Conservation (phyloP, 2,329 filamentous ascomycete genomes). For the Furcasterigmium sp. region DNA sequence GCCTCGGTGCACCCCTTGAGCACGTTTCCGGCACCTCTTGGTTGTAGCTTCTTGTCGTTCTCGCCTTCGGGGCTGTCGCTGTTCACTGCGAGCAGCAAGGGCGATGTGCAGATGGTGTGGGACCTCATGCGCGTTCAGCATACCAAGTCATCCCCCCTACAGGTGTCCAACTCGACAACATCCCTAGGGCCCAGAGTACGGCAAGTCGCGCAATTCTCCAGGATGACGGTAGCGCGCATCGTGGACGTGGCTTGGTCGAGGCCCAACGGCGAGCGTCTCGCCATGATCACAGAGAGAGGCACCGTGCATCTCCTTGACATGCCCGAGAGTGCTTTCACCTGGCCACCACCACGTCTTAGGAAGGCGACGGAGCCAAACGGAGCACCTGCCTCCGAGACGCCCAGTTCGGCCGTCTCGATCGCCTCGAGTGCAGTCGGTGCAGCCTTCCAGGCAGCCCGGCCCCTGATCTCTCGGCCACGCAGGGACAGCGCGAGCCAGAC, state of each 20-base stretch:
- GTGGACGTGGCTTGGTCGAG: slow-evolving; percentile 86
- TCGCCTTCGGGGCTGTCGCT: slow-evolving; percentile 68
- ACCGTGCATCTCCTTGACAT: slow-evolving; percentile 91
- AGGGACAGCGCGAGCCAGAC: slow-evolving; percentile 40
- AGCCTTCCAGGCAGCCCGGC: slow-evolving; percentile 63
- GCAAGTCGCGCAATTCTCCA: slow-evolving; percentile 81
- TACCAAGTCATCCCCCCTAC: slow-evolving; percentile 56
- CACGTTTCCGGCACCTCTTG: slow-evolving; percentile 66
- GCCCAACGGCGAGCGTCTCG: slow-evolving; percentile 75
- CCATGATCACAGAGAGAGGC: slow-evolving; percentile 89
- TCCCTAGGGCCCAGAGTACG: slow-evolving; percentile 59
- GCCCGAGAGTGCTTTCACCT: slow-evolving; percentile 74
- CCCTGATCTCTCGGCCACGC: slow-evolving; percentile 50
- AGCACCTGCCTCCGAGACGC: slow-evolving; percentile 41
- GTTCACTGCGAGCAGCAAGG: slow-evolving; percentile 76
- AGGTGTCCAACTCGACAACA: slow-evolving; percentile 38
- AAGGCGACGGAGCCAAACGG: slow-evolving; percentile 36
- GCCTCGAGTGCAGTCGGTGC: slow-evolving; percentile 67
- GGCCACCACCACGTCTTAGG: slow-evolving; percentile 68
- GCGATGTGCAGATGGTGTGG: slow-evolving; percentile 80
- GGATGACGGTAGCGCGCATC: slow-evolving; percentile 87
- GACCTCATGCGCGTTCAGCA: slow-evolving; percentile 65
- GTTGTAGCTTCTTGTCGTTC: slow-evolving; percentile 78
- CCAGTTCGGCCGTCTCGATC: slow-evolving; percentile 57
- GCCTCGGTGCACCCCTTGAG: slow-evolving; percentile 56